phyloP scores from a whole-genome alignment of 192 early-diverging fungal genomes.

The Podila epigama region DNA sequence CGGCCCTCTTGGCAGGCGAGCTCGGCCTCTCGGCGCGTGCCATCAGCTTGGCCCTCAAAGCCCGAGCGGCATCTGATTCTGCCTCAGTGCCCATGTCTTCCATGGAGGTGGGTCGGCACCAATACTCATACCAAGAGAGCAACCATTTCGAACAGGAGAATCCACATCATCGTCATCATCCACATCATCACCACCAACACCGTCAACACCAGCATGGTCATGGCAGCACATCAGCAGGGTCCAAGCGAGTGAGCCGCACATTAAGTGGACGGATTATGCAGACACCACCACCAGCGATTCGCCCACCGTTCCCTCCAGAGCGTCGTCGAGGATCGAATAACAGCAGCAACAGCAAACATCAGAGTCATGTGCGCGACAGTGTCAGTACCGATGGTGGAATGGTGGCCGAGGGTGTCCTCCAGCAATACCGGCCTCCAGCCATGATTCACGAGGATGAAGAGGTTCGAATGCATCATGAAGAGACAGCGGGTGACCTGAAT shows the following conservation, averaged over 20 bases:
- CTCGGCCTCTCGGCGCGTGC: slow-evolving; percentile 10
- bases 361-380: slow-evolving; percentile 1
- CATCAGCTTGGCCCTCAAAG: not conserved
- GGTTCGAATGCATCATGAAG: not conserved
- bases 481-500: not conserved
- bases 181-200: no score
- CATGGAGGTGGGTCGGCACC: no score
- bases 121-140: no score
- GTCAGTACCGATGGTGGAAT: slow-evolving; percentile 8
- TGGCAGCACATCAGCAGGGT: no score
- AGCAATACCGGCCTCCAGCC: slow-evolving; percentile 2
- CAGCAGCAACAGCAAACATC: not conserved
- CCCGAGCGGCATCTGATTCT: not conserved
- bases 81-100: not conserved
- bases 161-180: no score
- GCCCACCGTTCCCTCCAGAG: no score
- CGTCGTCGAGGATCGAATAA: no score
- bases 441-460: slow-evolving; percentile 9
- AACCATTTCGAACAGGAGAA: no score
- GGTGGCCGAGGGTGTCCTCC: not conserved
- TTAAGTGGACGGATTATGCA: no score
- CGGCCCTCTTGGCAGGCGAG: slow-evolving; percentile 13
- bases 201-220: no score
- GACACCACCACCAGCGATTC: not conserved
- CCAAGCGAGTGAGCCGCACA: not conserved